Conservation (phyloP, 2,329 filamentous ascomycete genomes). For the Scedosporium aurantiacum region DNA sequence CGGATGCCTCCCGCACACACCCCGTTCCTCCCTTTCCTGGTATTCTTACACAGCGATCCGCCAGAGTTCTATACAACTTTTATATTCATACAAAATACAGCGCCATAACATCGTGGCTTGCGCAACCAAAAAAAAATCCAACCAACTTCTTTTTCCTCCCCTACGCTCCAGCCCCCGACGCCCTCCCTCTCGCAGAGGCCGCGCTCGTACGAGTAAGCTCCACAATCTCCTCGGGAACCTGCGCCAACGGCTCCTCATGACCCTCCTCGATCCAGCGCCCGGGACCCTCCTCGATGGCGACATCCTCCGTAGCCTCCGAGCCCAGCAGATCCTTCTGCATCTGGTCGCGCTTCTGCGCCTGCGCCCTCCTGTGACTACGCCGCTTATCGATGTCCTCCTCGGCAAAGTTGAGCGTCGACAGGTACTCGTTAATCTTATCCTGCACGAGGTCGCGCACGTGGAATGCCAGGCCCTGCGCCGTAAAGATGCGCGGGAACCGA, state of each 20-base stretch:
- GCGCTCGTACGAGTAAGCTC: background rate
- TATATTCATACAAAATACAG: too few species aligned
- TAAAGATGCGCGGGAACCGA: conserved; percentile 72
- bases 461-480: conserved; percentile 61
- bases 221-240: background rate
- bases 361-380: conserved; percentile 19
- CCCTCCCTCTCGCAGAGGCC: background rate
- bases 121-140: background rate
- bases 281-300: conserved; percentile 12
- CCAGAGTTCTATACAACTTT: too few species aligned
- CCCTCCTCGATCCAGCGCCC: conserved; percentile 23
- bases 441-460: conserved; percentile 72
- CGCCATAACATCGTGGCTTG: background rate
- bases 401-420: conserved; percentile 39
- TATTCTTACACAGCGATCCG: too few species aligned
- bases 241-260: conserved; percentile 20
- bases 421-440: conserved; percentile 47
- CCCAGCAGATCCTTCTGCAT: conserved; percentile 15
- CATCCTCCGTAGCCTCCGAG: conserved; percentile 7
- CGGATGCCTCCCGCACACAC: too few species aligned
- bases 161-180: background rate
- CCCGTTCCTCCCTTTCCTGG: too few species aligned
- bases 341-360: conserved; percentile 8
- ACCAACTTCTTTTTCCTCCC: background rate
- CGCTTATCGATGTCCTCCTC: conserved; percentile 20